Percentiles rank a stretch among this genome's conserved stretches.
These are phyloP conservation scores for Trichocomaceae sp. DNA, from an alignment of 2,329 filamentous ascomycete species.

Conservation along the genomic window DNA sequence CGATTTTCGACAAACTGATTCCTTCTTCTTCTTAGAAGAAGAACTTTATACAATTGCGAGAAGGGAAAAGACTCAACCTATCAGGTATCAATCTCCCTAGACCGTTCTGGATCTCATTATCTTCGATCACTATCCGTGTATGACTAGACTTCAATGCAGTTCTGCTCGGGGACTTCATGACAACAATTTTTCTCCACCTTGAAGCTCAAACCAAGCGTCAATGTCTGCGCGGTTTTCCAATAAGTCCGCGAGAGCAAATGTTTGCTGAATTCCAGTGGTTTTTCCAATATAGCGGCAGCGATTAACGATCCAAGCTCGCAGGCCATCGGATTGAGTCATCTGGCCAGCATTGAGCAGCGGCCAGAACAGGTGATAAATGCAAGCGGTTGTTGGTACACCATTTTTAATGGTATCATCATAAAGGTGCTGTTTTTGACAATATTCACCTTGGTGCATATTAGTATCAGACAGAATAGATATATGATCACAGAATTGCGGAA, in stretches of 20 bases:
- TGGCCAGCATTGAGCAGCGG: constrained; percentile 12
- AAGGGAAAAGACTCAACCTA: too few relatives aligned
- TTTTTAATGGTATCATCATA: neutral
- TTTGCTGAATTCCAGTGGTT: constrained; percentile 13
- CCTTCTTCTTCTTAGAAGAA: too few relatives aligned
- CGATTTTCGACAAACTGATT: too few relatives aligned
- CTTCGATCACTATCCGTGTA: too few relatives aligned
- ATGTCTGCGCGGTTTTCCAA: constrained; percentile 5
- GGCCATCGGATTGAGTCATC: neutral
- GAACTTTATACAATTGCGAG: too few relatives aligned
- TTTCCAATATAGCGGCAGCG: constrained; percentile 12
- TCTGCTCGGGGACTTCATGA: neutral
- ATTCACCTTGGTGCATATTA: neutral
- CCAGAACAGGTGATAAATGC: constrained; percentile 14
- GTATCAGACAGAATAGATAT: neutral
- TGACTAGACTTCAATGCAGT: neutral
- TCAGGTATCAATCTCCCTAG: too few relatives aligned
- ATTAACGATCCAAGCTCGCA: constrained; percentile 14
- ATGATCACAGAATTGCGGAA: constrained; percentile 6
- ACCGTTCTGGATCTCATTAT: too few relatives aligned
- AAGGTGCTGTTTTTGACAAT: neutral
- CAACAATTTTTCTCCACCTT: neutral
- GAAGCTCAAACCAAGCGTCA: constrained; percentile 3
- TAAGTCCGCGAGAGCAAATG: constrained; percentile 12
- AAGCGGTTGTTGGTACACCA: constrained; percentile 11